Conservation (phyloP, 768 basidiomycete genomes). For the Calocera cornea region DNA sequence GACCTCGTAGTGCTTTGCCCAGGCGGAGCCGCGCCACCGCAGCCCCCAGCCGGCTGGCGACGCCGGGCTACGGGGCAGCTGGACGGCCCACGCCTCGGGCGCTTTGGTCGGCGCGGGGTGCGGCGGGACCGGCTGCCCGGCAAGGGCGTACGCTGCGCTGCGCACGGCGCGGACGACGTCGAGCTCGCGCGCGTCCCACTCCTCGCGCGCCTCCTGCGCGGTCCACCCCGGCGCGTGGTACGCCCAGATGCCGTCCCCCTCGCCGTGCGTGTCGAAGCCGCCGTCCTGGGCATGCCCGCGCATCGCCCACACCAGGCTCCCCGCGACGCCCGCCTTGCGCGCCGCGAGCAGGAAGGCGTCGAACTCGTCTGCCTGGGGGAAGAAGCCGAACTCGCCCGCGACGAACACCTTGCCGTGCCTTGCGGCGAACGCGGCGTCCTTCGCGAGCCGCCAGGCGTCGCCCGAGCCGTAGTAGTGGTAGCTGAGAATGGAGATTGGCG, state of each 20-base stretch:
- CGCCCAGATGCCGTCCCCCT: constrained; percentile 13
- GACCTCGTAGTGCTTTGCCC: constrained; percentile 12
- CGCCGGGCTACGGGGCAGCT: not conserved
- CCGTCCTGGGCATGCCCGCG: constrained; percentile 16
- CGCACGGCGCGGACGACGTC: constrained; percentile 5
- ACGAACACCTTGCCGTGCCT: constrained; percentile 18
- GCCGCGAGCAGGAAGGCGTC: constrained; percentile 9
- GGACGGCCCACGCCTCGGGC: not conserved
- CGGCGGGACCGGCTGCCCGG: not conserved
- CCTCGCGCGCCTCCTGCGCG: not conserved
- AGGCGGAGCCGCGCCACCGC: constrained; percentile 11
- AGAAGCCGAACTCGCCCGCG: constrained; percentile 20
- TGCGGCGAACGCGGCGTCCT: constrained; percentile 15
- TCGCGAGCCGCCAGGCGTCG: constrained; percentile 15
- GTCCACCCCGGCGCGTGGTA: constrained; percentile 11
- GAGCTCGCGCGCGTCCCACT: constrained; percentile 11
- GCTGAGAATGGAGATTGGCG: constrained; percentile 3
- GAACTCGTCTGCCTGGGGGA: constrained; percentile 12
- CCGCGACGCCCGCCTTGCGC: constrained; percentile 15
- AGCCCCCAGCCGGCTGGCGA: constrained; percentile 4
- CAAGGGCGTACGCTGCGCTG: constrained; percentile 7
- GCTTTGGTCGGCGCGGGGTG: not conserved
- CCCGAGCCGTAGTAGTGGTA: constrained; percentile 16
- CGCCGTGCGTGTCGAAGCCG: constrained; percentile 19
- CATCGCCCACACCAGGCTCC: constrained; percentile 18